Conservation (phyloP, 2,329 filamentous ascomycete genomes). For the Aspergillus uvarum region DNA sequence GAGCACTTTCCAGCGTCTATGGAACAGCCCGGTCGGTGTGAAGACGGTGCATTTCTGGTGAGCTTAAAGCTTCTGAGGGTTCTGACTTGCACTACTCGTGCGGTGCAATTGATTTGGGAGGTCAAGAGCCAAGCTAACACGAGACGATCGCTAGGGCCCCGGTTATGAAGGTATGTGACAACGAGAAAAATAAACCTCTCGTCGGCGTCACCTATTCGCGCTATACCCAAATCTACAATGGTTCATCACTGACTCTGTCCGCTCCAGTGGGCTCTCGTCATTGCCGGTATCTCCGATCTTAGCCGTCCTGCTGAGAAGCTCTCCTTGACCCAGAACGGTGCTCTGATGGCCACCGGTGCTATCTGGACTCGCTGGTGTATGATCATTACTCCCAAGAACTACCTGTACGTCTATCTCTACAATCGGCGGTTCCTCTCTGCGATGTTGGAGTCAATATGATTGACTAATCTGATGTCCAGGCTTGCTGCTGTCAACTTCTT, state of each 20-base stretch:
- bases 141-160: constrained; percentile 65
- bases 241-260: constrained; percentile 3
- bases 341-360: constrained; percentile 82
- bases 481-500: constrained; percentile 98
- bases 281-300: constrained; percentile 90
- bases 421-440: background rate
- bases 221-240: constrained; percentile 7
- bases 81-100: constrained; percentile 1
- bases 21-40: constrained; percentile 75
- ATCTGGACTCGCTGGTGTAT: constrained; percentile 99
- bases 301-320: constrained; percentile 87
- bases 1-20: constrained; percentile 70
- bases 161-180: constrained; percentile 72
- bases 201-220: background rate
- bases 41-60: constrained; percentile 99
- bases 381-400: constrained; percentile 91
- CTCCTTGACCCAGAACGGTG: constrained; percentile 86
- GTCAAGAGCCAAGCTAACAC: constrained; percentile 15
- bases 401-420: constrained; percentile 61
- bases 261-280: constrained; percentile 79
- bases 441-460: background rate
- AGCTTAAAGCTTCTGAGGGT: background rate
- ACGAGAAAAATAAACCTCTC: background rate
- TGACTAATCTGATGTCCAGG: constrained; percentile 43
- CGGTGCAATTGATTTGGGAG: background rate